Base-by-base conservation (phyloP, 257 asterid species). In the Knoxia roxburghii region DNA sequence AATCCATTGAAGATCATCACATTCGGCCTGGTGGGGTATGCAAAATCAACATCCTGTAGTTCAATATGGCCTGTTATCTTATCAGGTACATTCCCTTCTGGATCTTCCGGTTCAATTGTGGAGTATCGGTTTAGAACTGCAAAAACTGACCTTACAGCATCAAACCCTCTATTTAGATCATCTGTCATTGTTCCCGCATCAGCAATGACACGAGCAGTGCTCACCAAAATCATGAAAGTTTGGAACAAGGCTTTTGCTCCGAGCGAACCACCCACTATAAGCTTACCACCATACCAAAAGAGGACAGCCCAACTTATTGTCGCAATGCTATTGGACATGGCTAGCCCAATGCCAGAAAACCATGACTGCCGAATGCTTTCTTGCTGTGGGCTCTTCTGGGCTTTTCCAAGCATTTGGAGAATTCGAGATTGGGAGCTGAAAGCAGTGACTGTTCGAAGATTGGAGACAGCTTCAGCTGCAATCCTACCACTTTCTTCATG, bases 381-480 rank as follows among this genome's bases (percentile, higher is more conserved):
- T 41, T 72, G 70, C 46, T 62, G 73, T 1, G 97, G 94, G n/a
- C 89, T 95, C 76, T 82, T 80, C 67, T 90, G 96, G 32, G 96
- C 83, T 65, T 77, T 74, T 69, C 81, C 83, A 3, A 93, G 96
- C 93, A 89, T 85, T 66, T 76, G 77, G 39, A 93, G 86, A 24
- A 93, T 90, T 7, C 96, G 85, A 6, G 79, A 72, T 53, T 90
- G 97, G 18, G 98, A 90, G 12, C 94, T 86, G 64, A 86, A 93
- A 9, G 96, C 86, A 0, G 98, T 77, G 58, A 93, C 86, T 0
- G 94, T 93, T 41, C 95, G 83, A 11, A 93, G 89, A 77, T 93
- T 93, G 50, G 97, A 82, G 60, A 90, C 96, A 0, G 98, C 97
- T 71, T 93, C 98, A 0, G 93, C 96, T 4, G 98, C 98, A 0